Base-by-base conservation (phyloP, 1,284 basidiomycete genomes). In the Xanthoconium separans region DNA sequence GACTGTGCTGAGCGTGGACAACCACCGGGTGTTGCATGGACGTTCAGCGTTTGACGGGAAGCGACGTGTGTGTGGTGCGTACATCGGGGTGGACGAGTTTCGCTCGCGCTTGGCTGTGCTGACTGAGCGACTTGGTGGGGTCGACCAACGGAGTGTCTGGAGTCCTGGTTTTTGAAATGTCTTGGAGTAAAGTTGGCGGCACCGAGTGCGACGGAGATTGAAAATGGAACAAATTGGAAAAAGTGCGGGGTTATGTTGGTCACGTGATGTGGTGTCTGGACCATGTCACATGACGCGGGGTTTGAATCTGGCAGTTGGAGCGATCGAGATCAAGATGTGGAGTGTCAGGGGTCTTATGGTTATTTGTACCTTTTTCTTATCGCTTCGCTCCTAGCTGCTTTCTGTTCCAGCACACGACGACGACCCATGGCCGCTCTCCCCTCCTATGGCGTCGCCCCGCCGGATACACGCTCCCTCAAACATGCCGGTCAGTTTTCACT, bases 61-160 rank as follows among this genome's bases (percentile, higher is more conserved):
- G 65, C 83, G 96, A 4, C 81, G 92, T 2, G 92, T 99, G 84
- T 98, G 96, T 64, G 96, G 96, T 0, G 95, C 95, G 0, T 99
- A 99, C 66, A 82, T 97, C 50, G 91, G 92, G 0, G 77, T 83
- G 18, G 95, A 97, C 65, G 95, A 97, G 68, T 96, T 87, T 70
- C 79, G 79, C 33, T 94, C 92, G 0, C 85, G 87, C 60, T 75
- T 93, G 8, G 77, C 79, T 1, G 87, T 91, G 4, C 76, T 95
- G 22, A 73, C 66, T 39, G 85, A 87, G 69, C 43, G 78, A 72
- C 58, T 86, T 82, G 56, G 34, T 29, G 51, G 50, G 50, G 42
- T 27, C 27, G 41, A 2, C 9, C 20, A 27, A 7, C 54, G 65
- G 49, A 22, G 40, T 39, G 60, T 68, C 13, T 66, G 63, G 63